Evolutionary conservation across 345 rosid genomes (phyloP).

Genomic region (Kernera saxatilis): DNA sequence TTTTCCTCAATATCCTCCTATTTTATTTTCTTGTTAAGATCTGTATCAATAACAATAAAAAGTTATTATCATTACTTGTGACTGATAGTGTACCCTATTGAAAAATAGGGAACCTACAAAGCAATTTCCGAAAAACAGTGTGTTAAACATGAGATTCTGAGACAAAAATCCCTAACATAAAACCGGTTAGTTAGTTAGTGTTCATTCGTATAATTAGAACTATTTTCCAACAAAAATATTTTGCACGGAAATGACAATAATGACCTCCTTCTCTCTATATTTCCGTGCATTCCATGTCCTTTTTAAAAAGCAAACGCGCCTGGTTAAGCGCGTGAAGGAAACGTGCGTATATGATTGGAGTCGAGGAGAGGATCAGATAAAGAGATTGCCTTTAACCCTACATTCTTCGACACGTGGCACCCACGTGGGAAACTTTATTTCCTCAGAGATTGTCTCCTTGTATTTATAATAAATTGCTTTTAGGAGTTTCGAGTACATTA

Average conservation of each 20-base stretch:
- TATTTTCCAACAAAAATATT: neutral
- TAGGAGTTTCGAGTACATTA: no score
- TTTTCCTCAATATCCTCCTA: neutral
- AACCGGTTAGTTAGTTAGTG: no score
- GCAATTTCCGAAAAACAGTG: no score
- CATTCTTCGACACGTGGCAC: neutral
- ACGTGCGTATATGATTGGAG: conserved; percentile 13
- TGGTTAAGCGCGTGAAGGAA: neutral
- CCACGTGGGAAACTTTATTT: conserved; percentile 10
- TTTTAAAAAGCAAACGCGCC: neutral
- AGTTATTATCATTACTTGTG: no score
- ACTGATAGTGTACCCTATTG: no score
- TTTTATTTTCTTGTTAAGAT: neutral
- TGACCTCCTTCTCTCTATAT: neutral
- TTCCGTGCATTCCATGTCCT: conserved; percentile 26
- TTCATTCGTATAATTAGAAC: neutral
- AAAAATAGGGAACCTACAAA: no score
- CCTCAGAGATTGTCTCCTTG: conserved; percentile 16
- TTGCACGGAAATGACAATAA: neutral
- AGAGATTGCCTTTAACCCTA: conserved; percentile 18
- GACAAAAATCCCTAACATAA: no score
- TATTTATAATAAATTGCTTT: no score
- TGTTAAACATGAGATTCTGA: no score
- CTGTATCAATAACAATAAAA: neutral
- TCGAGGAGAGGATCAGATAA: neutral